Conservation (phyloP, 2,329 filamentous ascomycete species). For the Aspergillus jensenii region DNA sequence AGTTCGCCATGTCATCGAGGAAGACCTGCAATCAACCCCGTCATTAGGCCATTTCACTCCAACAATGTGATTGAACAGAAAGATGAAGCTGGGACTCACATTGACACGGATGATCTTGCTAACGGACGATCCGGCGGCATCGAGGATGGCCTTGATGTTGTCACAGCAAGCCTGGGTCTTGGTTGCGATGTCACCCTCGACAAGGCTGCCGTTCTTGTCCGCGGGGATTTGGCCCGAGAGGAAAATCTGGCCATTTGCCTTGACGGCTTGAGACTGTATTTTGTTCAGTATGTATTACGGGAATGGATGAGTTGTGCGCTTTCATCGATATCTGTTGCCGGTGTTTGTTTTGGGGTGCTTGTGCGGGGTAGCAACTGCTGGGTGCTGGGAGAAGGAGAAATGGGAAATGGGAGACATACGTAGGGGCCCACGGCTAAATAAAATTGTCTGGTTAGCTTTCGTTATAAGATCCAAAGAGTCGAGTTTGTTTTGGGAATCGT, state of each 20-base stretch:
- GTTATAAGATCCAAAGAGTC: background rate
- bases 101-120: constrained; percentile 85
- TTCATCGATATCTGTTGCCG: no score
- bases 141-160: constrained; percentile 81
- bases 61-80: background rate
- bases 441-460: constrained; percentile 7
- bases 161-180: constrained; percentile 70
- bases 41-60: background rate
- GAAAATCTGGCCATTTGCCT: constrained; percentile 67
- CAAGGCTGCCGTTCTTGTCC: constrained; percentile 59
- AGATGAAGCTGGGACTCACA: constrained; percentile 30
- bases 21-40: constrained; percentile 59
- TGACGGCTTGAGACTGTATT: constrained; percentile 59
- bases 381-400: constrained; percentile 1
- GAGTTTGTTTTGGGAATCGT: background rate
- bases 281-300: background rate
- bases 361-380: background rate
- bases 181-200: constrained; percentile 65
- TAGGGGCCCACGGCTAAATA: constrained; percentile 43
- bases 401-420: constrained; percentile 28
- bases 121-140: constrained; percentile 75
- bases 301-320: background rate
- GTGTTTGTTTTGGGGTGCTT: background rate
- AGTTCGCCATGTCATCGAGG: constrained; percentile 86
- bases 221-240: constrained; percentile 77